Percentiles rank a stretch among this genome's conserved stretches.
Evolutionary conservation across 192 early-diverging fungal genomes (phyloP).

Genomic region (Gonapodya prolifera): DNA sequence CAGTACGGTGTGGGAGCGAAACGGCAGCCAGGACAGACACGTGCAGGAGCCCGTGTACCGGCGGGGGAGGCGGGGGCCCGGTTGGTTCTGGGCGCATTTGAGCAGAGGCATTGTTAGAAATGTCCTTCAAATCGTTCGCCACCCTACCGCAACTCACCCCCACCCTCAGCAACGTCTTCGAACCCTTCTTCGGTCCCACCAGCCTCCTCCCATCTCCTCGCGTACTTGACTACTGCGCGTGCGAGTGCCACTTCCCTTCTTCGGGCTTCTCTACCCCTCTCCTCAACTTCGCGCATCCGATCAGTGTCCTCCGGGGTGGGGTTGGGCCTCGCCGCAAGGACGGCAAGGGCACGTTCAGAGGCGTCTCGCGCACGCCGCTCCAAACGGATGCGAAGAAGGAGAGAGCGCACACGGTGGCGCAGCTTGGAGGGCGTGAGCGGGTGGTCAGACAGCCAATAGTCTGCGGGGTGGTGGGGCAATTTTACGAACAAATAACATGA

Average conservation of each 20-base stretch:
- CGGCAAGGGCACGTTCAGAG: not conserved
- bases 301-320: not conserved
- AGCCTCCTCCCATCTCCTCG: not conserved
- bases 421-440: slow-evolving; percentile 35
- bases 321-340: not conserved
- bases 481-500: no score
- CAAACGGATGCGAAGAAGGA: not conserved
- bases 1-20: not conserved
- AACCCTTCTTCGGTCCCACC: not conserved
- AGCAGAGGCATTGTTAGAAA: no score
- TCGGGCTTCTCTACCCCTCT: not conserved
- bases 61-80: not conserved
- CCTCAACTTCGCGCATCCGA: not conserved
- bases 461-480: slow-evolving; percentile 15
- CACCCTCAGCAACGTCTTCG: not conserved
- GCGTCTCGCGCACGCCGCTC: not conserved
- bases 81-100: not conserved
- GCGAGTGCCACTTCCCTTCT: not conserved
- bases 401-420: slow-evolving; percentile 50
- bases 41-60: not conserved
- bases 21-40: not conserved
- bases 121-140: no score
- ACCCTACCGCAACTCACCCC: not conserved
- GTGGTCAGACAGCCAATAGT: slow-evolving; percentile 28
- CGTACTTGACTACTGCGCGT: not conserved